Evolutionary conservation across 192 early-diverging fungal species (phyloP), one percentile per base, ranked within the genome.

Genomic region (Polychytrium aggregatum): DNA sequence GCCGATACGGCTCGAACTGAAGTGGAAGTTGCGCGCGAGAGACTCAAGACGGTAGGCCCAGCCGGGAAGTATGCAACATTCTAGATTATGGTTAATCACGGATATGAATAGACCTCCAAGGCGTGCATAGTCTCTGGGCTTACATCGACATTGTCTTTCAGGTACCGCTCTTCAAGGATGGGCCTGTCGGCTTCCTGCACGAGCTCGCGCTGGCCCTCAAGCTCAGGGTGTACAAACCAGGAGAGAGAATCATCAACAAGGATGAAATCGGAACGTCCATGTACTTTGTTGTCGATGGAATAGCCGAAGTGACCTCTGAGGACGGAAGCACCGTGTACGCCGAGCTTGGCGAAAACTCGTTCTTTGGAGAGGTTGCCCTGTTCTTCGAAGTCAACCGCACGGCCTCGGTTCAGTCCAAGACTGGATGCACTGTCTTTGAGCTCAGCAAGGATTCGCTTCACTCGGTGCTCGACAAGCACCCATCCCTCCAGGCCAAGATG

Each of bases 301-400:
- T 43, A 11, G 74, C 63, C 13, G 62, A 77, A 37, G 72, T 76
- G 2, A 57, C 70, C 11, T 70, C 65, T 13, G 65, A 78, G 29
- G 66, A 76, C 41, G 65, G 67, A 2, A 53, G 30, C 18, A 55
- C 43, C 11, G 45, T 69, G 11, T 76, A 60, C 44, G 74, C 72
- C 24, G 64, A 73, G 38, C 48, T 78, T 30, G 37, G 40, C 21
- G 33, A 51, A 9, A 57, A 53, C 10, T 47, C 62, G 21, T 76
- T 65, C 45, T 76, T 76, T 51, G 74, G 74, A 3, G 74, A 76
- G 56, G 74, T 76, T 17, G 67, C 74, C 11, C 51, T 76, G 17
- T 72, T 76, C 35, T 78, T 55, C 41, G 70, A 70, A 34, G 65
- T 78, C 37, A 57, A 58, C 31, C 59, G 74, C 8, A 76, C 74